Percentiles rank a stretch among this genome's conserved stretches.
Evolutionary conservation across 2,329 filamentous ascomycete genomes (phyloP).

Genomic region (Corynespora cassiicola): DNA sequence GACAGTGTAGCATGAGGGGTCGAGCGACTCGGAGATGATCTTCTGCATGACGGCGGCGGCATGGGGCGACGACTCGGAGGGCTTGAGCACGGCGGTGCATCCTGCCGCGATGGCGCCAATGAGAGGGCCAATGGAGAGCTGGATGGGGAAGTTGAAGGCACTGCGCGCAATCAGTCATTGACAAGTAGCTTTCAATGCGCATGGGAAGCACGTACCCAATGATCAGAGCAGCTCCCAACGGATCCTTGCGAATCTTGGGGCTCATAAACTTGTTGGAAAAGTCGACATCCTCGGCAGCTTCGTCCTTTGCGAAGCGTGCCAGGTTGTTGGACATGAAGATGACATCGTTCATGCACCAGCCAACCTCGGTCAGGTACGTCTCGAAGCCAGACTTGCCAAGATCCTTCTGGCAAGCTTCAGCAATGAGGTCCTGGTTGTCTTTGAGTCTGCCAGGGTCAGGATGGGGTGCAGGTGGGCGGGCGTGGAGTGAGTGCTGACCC

Average conservation of each 20-base stretch:
- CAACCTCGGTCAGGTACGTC: conserved; percentile 74
- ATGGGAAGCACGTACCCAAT: conserved; percentile 67
- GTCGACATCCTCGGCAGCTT: conserved; percentile 73
- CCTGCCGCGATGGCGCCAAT: conserved; percentile 92
- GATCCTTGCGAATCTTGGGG: conserved; percentile 84
- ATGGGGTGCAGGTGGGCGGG: background rate
- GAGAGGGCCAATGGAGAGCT: conserved; percentile 78
- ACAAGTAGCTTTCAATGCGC: background rate
- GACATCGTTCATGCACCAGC: conserved; percentile 82
- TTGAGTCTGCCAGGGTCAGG: conserved; percentile 58
- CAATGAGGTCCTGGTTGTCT: conserved; percentile 76
- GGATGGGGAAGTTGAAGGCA: conserved; percentile 92
- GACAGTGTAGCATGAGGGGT: conserved; percentile 75
- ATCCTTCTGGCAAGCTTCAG: conserved; percentile 78
- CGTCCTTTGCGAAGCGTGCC: conserved; percentile 82
- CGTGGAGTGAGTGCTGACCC: conserved; percentile 55
- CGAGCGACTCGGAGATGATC: conserved; percentile 77
- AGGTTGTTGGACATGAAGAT: conserved; percentile 79
- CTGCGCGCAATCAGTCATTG: conserved; percentile 44
- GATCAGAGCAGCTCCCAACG: conserved; percentile 80
- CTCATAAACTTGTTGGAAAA: conserved; percentile 72
- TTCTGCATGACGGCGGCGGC: conserved; percentile 81
- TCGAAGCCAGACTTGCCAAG: conserved; percentile 81
- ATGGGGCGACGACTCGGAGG: conserved; percentile 80
- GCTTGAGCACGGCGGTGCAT: conserved; percentile 89